phyloP scores from a whole-genome alignment of 2,329 filamentous ascomycete species.

The Grosmannia serpens region DNA sequence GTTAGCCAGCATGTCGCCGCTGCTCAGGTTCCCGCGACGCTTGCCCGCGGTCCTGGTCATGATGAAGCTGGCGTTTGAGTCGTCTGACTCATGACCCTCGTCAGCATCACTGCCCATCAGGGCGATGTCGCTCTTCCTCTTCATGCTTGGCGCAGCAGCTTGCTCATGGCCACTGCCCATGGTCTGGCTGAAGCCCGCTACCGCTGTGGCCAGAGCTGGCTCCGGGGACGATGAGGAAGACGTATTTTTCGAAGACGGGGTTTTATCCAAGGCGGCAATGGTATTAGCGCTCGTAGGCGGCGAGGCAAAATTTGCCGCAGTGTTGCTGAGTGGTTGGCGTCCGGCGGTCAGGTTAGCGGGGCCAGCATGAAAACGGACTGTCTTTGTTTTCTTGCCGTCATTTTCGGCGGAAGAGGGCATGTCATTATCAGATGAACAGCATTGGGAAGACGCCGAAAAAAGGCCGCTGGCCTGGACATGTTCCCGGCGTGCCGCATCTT shows the following conservation, averaged over 20 bases:
- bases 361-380: constrained; percentile 1
- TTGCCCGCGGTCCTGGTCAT: constrained; percentile 14
- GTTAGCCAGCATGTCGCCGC: constrained; percentile 13
- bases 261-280: not conserved
- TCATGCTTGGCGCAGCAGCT: not conserved
- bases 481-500: constrained; percentile 6
- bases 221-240: not conserved
- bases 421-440: not conserved
- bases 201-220: not conserved
- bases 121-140: constrained; percentile 1
- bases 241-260: not conserved
- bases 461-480: not conserved
- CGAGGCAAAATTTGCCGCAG: not conserved
- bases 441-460: not conserved
- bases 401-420: not conserved
- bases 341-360: constrained; percentile 1
- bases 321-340: not conserved
- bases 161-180: not conserved
- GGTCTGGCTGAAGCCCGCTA: not conserved
- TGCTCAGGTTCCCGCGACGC: constrained; percentile 12
- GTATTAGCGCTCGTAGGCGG: not conserved
- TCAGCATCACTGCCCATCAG: constrained; percentile 6
- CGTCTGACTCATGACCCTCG: constrained; percentile 9
- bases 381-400: not conserved
- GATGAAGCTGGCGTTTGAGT: constrained; percentile 8